Evolutionary conservation across 73 alveolate genomes (phyloP).

Genomic region (Tetrahymena malaccensis): DNA sequence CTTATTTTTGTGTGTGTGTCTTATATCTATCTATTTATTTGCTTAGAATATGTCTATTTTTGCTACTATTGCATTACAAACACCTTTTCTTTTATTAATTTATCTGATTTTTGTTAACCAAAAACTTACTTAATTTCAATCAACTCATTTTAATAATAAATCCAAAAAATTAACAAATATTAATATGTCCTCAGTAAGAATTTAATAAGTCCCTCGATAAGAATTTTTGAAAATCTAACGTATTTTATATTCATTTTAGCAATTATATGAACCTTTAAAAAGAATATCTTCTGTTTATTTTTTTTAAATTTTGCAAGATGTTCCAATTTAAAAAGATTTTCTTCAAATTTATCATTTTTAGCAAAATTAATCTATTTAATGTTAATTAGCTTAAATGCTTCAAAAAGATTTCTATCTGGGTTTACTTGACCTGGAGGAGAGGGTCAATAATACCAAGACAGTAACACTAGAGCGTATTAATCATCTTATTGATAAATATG

Average conservation of each 20-base stretch:
- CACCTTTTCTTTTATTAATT: neutral
- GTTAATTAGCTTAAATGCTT: neutral
- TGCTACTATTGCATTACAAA: neutral
- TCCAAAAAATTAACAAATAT: no score
- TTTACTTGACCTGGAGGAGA: neutral
- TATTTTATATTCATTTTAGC: neutral
- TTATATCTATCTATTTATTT: neutral
- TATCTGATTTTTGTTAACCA: neutral
- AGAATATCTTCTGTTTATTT: neutral
- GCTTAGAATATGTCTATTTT: neutral
- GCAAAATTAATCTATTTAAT: neutral
- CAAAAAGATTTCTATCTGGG: neutral
- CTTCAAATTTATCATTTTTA: neutral
- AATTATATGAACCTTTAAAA: neutral
- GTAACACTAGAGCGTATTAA: neutral
- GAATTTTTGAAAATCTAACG: neutral
- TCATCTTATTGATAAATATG: neutral
- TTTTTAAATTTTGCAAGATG: neutral
- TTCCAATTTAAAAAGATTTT: neutral
- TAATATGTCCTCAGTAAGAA: neutral
- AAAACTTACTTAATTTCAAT: neutral
- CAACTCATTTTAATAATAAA: neutral
- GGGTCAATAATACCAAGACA: neutral
- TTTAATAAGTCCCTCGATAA: neutral
- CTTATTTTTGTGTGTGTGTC: neutral